Base-by-base conservation (phyloP, 2,329 filamentous ascomycete species). In the Fusarium papillatum region DNA sequence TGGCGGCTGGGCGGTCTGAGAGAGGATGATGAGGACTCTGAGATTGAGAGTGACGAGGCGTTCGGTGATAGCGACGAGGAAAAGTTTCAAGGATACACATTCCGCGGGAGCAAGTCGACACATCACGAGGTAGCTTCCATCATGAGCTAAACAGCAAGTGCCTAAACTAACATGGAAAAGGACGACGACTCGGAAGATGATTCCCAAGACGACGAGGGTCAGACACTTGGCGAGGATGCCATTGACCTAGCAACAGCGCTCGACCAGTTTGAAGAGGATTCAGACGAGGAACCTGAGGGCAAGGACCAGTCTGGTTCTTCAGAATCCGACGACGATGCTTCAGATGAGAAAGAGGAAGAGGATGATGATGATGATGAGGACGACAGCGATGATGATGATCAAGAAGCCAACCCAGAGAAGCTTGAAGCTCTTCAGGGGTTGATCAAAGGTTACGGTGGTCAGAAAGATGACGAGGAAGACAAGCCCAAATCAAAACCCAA, bases 51-150 rank as follows among this genome's bases (percentile, higher is more conserved):
- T 78, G 91, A 93, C 81, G 95, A 97, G 80, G 96, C 96, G 3
- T 95, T 98, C 87, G 95, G 95, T 5, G 93, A 95, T 76, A 97
- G 95, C 79, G 96, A 98, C 80, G 93, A 97, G 80, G 96, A 98
- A 81, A 90, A 89, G 74, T 97, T 98, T 76, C 92, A 95, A 75
- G 94, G 92, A 14, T 97, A 93, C 79, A 80, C 87, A 0, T 92
- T 92, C 71, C 80, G 88, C 2, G 89, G 88, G 14, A 88, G 86
- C 78, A 85, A 84, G 61, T 74, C 83, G 3, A 84, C 83, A 66
- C 81, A 83, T 50, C 70, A 66, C 62, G 81, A 83, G 70, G 79
- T 84, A 64, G 55, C 76, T 64, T 19, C 26, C 48, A 36, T n/a
- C 13, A 22, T n/a, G 22, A 8, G 14, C 11, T 38, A 29, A 7